Conservation (phyloP, 2,329 filamentous ascomycete genomes). For the Fonsecaea pugnacius region DNA sequence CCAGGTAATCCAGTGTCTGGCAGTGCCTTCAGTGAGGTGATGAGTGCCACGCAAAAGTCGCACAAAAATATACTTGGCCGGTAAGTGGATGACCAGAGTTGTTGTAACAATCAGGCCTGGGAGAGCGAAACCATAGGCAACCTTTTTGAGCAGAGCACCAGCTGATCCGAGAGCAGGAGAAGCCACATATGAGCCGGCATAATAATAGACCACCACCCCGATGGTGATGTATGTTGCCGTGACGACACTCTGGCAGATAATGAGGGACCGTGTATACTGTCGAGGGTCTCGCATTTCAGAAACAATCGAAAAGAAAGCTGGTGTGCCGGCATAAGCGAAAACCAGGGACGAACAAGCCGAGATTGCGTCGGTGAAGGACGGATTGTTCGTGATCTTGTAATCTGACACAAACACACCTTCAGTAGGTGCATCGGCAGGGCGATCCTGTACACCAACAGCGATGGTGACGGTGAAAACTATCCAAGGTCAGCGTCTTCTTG, state of each 20-base stretch:
- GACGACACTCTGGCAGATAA: constrained; percentile 42
- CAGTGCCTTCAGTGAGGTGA: constrained; percentile 44
- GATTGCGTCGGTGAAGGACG: constrained; percentile 44
- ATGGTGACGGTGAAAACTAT: constrained; percentile 60
- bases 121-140: constrained; percentile 45
- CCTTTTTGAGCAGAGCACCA: constrained; percentile 39
- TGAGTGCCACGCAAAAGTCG: constrained; percentile 43
- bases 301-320: constrained; percentile 45
- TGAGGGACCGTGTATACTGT: constrained; percentile 47
- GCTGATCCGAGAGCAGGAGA: constrained; percentile 44
- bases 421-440: constrained; percentile 43
- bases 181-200: constrained; percentile 42
- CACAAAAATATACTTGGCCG: constrained; percentile 44
- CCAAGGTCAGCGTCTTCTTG: constrained; percentile 41
- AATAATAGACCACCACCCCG: constrained; percentile 43
- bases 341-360: constrained; percentile 45
- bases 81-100: constrained; percentile 45
- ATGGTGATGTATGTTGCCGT: constrained; percentile 44
- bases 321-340: constrained; percentile 52
- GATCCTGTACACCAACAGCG: constrained; percentile 42
- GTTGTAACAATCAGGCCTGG: constrained; percentile 46
- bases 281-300: constrained; percentile 43
- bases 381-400: constrained; percentile 37
- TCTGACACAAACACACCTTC: constrained; percentile 39
- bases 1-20: constrained; percentile 61